Evolutionary conservation across 2,329 filamentous ascomycete genomes (phyloP), one percentile per base, ranked within the genome.

Genomic region (Setomelanomma holmii): DNA sequence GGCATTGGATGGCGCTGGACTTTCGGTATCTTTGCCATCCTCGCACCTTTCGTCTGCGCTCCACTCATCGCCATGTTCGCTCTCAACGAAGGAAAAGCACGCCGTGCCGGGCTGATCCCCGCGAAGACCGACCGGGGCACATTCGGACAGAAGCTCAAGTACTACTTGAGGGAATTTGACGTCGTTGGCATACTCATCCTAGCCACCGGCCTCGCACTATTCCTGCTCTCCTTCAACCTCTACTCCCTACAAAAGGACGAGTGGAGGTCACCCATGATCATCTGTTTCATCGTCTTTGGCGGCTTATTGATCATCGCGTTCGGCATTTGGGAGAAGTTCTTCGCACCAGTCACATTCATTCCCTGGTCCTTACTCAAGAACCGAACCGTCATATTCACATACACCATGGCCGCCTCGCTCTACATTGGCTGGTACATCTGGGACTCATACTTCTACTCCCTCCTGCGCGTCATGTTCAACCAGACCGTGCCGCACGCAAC

Each of bases 141-240:
- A 1, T 42, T 75, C 0, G 21, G 58, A 7, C 75, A 86, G 64
- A 81, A 78, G 1, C 49, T 85, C 36, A 61, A 74, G 30, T 76
- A 85, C 67, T 89, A 89, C 69, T 61, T 79, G 19, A 77, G 82
- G 51, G 84, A 89, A 60, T 87, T 90, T 54, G 88, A 91, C 66
- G 67, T 84, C 1, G 43, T 85, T 4, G 87, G 88, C 12, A 75
- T 89, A 17, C 49, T 89, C 17, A 76, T 90, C 5, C 78, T 89
- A 42, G 80, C 82, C 1, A 78, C 76, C 1, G 88, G 87, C 5
- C 81, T 89, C 49, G 78, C 83, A 0, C 75, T 90, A 14, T 85
- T 92, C 67, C 77, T 92, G 14, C 81, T 92, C 8, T 85, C 88
- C 2, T 86, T 92, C 71, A 86, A 80, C 36, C 78, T 92, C 27